Base-by-base conservation (phyloP, 306 rosid species). In the Acacia melanoxylon region DNA sequence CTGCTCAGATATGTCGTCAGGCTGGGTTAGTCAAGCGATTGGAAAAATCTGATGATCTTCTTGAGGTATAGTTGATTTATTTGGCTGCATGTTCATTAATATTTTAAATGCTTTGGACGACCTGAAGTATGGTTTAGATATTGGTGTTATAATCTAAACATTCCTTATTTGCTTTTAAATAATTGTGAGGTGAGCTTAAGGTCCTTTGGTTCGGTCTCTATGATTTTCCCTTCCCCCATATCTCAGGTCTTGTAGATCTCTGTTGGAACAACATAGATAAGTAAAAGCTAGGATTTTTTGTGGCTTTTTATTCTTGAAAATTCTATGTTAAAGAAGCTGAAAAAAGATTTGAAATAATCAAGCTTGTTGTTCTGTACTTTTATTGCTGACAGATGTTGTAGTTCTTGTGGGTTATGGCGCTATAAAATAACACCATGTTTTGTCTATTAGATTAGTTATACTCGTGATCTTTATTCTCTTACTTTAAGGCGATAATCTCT, bases 1-100 rank as follows among this genome's bases (percentile, higher is more conserved):
- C 99, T 83, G 99, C 99, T 45, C 99, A 96, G 86, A 96, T 96
- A 72, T 96, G 99, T 86, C 99, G 99, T 77, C 99, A 96, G 84
- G 99, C 99, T 87, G 99, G 99, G 75, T 84, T 96, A 88, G 99
- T 96, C 80, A 96, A 93, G 91, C 92, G 99, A 81, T 76, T 96
- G 85, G 98, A 96, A 96, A 91, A 91, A 85, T 61, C 97, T 70
- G 93, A 91, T 14, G 90, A 90, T 86, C 97, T 96, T 87, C 94
- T 96, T 62, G 98, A 92, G 99, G 99, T 96, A 85, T 69, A 31
- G 70, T 78, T 83, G 52, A 56, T 37, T 58, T 80, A 22, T 46
- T 31, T 8, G 31, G 56, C 41, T 84, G 78, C 67, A 69, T 72
- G 51, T 51, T 22, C 31, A 77, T 40, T 17, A 78, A 68, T 52